A percentile compares a stretch with the other conserved stretches of the same genome.
Conservation (phyloP, 345 rosid species). For the Salix viminalis region DNA sequence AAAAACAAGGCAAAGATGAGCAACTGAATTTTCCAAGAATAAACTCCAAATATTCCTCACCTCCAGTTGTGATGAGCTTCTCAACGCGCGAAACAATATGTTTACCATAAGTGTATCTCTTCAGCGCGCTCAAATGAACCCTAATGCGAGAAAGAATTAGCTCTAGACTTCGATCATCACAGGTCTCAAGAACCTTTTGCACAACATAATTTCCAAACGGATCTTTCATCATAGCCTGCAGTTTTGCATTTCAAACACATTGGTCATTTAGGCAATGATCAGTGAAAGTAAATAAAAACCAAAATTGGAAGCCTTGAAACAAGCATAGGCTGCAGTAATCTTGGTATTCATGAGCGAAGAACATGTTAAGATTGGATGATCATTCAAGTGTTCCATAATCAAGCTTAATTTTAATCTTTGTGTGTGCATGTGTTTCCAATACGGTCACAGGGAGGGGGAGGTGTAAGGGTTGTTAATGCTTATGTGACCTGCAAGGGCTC, state of each 20-base stretch:
- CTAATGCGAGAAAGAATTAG: slow-evolving; percentile 83
- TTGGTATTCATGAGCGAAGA: background rate
- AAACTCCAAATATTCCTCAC: slow-evolving; percentile 30
- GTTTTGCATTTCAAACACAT: slow-evolving; percentile 10
- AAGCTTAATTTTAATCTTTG: background rate
- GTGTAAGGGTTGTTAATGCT: too few relatives aligned
- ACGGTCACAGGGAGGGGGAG: too few relatives aligned
- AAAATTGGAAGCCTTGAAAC: background rate
- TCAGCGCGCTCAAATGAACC: slow-evolving; percentile 77
- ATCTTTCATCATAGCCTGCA: slow-evolving; percentile 99
- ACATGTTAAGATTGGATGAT: background rate
- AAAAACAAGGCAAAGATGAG: background rate
- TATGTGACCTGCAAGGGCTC: slow-evolving; percentile 82
- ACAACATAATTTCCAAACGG: slow-evolving; percentile 97
- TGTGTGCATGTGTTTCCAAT: too few relatives aligned
- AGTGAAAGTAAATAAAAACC: background rate
- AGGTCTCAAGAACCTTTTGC: slow-evolving; percentile 91
- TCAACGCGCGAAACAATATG: slow-evolving; percentile 96
- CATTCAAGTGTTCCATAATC: background rate
- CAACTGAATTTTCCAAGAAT: background rate
- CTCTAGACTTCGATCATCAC: slow-evolving; percentile 74
- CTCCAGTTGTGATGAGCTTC: slow-evolving; percentile 91
- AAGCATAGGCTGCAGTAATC: background rate
- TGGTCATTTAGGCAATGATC: background rate
- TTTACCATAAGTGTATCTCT: slow-evolving; percentile 92